Base-by-base conservation (phyloP, 495 filamentous ascomycete genomes). In the Hypoxylon trugodes region DNA sequence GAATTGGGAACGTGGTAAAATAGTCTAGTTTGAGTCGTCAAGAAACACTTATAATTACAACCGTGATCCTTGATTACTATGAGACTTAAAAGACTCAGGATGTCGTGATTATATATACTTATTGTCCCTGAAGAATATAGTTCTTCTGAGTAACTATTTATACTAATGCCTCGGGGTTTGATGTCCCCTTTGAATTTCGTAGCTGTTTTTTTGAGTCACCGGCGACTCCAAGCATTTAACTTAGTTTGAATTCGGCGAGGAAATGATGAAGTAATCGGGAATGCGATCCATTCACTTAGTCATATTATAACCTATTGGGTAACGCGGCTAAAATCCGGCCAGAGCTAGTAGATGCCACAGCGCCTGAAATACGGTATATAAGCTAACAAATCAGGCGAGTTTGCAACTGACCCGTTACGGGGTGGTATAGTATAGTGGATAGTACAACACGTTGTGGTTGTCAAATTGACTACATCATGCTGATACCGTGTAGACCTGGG, bases 391-490 rank as follows among this genome's bases (percentile, higher is more conserved):
- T 12, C n/a, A n/a, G n/a, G n/a, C n/a, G n/a, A n/a, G n/a, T n/a
- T n/a, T n/a, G n/a, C n/a, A n/a, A n/a, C n/a, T n/a, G n/a, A n/a
- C n/a, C n/a, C n/a, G n/a, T n/a, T n/a, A n/a, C n/a, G 1, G 24
- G 58, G 59, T 68, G 65, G 60, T 58, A 45, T 64, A 51, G 60
- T 64, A 57, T 64, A 64, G 47, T 64, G 60, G 60, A 52, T 57
- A 64, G 60, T 57, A 64, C 60, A 64, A 64, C 52, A 64, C 60
- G 60, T 64, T 64, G 60, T 64, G 60, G 60, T n/a, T n/a, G n/a
- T n/a, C n/a, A n/a, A n/a, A n/a, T n/a, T n/a, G n/a, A n/a, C n/a
- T n/a, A 53, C 46, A 6, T 15, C 32, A 52, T 46, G 52, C 51
- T 51, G 36, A 43, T 64, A 57, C 60, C 60, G 60, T 64, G 52